Conservation (phyloP, 2,329 filamentous ascomycete species). For the Epichloe sp. region DNA sequence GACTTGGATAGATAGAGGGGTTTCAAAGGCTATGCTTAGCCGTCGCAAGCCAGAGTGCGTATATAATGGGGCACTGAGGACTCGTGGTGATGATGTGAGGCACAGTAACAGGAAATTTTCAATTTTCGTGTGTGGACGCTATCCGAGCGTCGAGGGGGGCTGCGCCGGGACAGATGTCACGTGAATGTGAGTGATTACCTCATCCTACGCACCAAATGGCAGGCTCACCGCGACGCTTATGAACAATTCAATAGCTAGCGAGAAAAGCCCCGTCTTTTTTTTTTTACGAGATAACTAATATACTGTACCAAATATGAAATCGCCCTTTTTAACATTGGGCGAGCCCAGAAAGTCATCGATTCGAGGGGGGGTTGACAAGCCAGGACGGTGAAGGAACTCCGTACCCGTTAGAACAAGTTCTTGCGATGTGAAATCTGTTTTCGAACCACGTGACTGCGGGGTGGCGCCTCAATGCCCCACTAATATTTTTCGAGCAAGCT, state of each 20-base stretch:
- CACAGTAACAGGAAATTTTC: constrained; percentile 26
- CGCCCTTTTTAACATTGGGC: too few relatives aligned
- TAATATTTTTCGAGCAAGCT: not conserved
- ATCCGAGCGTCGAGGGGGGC: constrained; percentile 30
- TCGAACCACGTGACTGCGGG: not conserved
- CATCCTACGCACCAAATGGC: constrained; percentile 8
- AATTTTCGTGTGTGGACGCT: constrained; percentile 33
- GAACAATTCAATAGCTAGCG: not conserved
- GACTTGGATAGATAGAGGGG: constrained; percentile 23
- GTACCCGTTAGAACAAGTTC: too few relatives aligned
- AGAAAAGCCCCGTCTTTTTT: too few relatives aligned
- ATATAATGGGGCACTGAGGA: constrained; percentile 23
- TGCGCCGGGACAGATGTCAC: constrained; percentile 19
- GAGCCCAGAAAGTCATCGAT: too few relatives aligned
- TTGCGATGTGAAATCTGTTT: too few relatives aligned
- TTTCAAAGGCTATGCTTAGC: constrained; percentile 23
- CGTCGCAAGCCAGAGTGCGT: constrained; percentile 25
- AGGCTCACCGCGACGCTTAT: not conserved
- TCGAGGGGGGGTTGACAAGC: too few relatives aligned
- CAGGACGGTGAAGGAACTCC: too few relatives aligned
- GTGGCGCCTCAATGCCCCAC: not conserved
- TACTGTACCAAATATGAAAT: too few relatives aligned
- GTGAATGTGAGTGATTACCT: constrained; percentile 18
- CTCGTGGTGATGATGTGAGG: constrained; percentile 26
- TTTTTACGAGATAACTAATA: too few relatives aligned